Evolutionary conservation across 495 filamentous ascomycete genomes (phyloP).

Genomic region (Podospora comata): DNA sequence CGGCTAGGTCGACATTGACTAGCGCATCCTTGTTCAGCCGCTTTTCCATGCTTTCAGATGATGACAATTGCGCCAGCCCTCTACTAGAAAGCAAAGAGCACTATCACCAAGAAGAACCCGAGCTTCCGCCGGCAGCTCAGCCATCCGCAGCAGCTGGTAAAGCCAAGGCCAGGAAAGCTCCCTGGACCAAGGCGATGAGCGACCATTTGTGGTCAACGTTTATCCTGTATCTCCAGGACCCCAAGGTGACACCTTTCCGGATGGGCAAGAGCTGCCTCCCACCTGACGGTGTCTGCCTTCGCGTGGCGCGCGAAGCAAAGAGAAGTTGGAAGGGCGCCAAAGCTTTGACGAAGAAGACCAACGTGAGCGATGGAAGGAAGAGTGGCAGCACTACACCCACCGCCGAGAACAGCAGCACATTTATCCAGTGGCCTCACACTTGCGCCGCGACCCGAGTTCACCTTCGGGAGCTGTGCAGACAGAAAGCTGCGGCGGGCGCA

Average conservation of each 20-base stretch:
- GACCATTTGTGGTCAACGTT: constrained; percentile 92
- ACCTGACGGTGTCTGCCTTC: constrained; percentile 82
- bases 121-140: constrained; percentile 11
- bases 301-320: constrained; percentile 81
- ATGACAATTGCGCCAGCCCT: constrained; percentile 43
- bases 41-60: constrained; percentile 47
- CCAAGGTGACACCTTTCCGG: constrained; percentile 90
- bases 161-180: constrained; percentile 41
- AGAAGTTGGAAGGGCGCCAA: constrained; percentile 73
- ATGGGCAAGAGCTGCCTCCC: constrained; percentile 82
- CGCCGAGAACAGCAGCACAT: constrained; percentile 39
- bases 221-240: constrained; percentile 81
- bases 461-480: constrained; percentile 78
- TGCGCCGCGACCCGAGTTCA: constrained; percentile 74
- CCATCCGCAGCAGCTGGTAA: constrained; percentile 19
- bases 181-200: constrained; percentile 88
- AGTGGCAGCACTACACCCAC: constrained; percentile 70
- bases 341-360: constrained; percentile 30
- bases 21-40: constrained; percentile 48
- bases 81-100: constrained; percentile 39
- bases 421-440: constrained; percentile 74
- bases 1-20: constrained; percentile 48
- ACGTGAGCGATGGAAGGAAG: constrained; percentile 30
- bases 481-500: constrained; percentile 69
- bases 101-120: constrained; percentile 18